These are phyloP conservation scores for Clonostachys solani DNA, from an alignment of 2,329 filamentous ascomycete genomes.

Conservation along the genomic window DNA sequence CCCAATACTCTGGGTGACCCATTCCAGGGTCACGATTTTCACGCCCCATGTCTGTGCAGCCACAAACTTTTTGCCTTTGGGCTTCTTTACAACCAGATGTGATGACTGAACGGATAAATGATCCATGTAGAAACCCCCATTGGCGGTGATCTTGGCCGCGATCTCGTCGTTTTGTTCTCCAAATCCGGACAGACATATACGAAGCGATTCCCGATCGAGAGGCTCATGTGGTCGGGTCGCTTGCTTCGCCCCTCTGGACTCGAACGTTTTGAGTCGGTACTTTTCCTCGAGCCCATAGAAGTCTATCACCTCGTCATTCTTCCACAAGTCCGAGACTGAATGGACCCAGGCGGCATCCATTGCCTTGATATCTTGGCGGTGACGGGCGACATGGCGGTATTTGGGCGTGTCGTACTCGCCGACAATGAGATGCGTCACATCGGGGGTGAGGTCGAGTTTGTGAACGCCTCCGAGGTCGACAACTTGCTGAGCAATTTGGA, in stretches of 20 bases:
- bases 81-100: slow-evolving; percentile 76
- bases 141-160: slow-evolving; percentile 58
- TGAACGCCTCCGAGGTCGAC: slow-evolving; percentile 81
- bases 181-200: slow-evolving; percentile 54
- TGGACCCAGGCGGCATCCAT: slow-evolving; percentile 83
- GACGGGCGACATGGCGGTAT: slow-evolving; percentile 90
- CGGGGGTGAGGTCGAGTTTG: slow-evolving; percentile 89
- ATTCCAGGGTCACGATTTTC: slow-evolving; percentile 74
- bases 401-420: slow-evolving; percentile 88
- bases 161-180: slow-evolving; percentile 65
- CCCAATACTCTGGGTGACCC: slow-evolving; percentile 78
- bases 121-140: slow-evolving; percentile 82
- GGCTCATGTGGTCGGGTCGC: slow-evolving; percentile 9
- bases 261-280: slow-evolving; percentile 61
- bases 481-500: slow-evolving; percentile 58
- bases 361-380: slow-evolving; percentile 79
- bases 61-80: slow-evolving; percentile 85
- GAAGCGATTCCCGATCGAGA: slow-evolving; percentile 25
- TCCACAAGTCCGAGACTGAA: slow-evolving; percentile 75
- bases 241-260: slow-evolving; percentile 41
- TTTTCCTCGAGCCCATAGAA: slow-evolving; percentile 63
- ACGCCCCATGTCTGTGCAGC: slow-evolving; percentile 83
- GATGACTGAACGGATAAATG: slow-evolving; percentile 84
- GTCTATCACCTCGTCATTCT: slow-evolving; percentile 74
- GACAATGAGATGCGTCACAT: slow-evolving; percentile 91